Percentiles rank a stretch among this genome's conserved stretches.
Evolutionary conservation across 2,329 filamentous ascomycete species (phyloP).

Genomic region (Aspergillus pseudotamarii): DNA sequence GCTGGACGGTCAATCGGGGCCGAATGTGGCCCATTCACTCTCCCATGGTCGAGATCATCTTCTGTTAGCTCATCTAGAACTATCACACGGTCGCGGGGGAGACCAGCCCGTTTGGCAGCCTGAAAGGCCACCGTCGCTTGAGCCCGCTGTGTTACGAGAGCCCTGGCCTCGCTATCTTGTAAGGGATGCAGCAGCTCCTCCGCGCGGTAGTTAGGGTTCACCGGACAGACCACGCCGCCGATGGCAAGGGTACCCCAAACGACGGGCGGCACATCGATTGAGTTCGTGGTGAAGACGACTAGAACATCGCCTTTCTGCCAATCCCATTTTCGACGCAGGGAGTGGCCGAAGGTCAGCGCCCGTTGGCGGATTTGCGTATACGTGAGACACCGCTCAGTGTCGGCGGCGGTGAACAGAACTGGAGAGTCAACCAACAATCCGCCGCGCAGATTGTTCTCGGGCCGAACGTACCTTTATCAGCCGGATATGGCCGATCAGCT

Average conservation of each 20-base stretch:
- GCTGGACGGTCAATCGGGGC: no score
- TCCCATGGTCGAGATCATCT: background rate
- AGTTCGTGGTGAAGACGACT: slow-evolving; percentile 20
- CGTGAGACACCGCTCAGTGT: slow-evolving; percentile 11
- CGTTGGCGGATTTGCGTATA: slow-evolving; percentile 14
- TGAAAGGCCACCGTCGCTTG: slow-evolving; percentile 10
- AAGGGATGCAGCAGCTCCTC: slow-evolving; percentile 23
- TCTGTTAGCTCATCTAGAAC: slow-evolving; percentile 14
- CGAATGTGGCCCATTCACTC: no score
- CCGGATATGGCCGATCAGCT: slow-evolving; percentile 9
- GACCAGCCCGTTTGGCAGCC: slow-evolving; percentile 11
- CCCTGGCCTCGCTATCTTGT: slow-evolving; percentile 13
- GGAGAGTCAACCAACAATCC: background rate
- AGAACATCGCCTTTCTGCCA: slow-evolving; percentile 27
- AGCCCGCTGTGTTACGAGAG: slow-evolving; percentile 15
- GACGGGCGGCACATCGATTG: slow-evolving; percentile 15
- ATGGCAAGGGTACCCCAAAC: slow-evolving; percentile 25
- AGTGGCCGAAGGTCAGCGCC: slow-evolving; percentile 16
- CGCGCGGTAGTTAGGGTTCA: slow-evolving; percentile 28
- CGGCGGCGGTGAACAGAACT: slow-evolving; percentile 11
- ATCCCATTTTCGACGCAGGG: slow-evolving; percentile 15
- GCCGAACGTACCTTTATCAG: slow-evolving; percentile 8
- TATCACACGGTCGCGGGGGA: slow-evolving; percentile 13
- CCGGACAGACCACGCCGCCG: slow-evolving; percentile 30
- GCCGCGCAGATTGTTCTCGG: background rate